Base-by-base conservation (phyloP, 2,329 filamentous ascomycete species). In the Teratosphaeria viscida region DNA sequence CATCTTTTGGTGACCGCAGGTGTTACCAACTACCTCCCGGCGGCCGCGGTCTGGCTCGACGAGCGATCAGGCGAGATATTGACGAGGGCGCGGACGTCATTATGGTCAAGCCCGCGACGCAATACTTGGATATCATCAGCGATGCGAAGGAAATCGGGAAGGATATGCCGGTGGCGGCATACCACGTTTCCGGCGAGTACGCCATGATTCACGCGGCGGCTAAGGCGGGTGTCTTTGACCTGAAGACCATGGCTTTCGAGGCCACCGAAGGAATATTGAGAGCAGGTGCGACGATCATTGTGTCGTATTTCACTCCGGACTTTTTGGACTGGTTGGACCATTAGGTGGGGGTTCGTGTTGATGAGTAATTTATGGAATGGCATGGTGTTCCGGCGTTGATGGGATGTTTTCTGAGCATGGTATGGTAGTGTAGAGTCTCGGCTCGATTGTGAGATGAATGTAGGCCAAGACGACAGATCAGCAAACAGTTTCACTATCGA, bases 181-280 rank as follows among this genome's bases (percentile, higher is more conserved):
- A 99, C 74, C 94, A 99, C 74, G 94, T 99, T 61, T 94, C 89
- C 69, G 94, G 94, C 66, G 94, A 99, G 78, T 99, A 87, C 72
- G 92, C 94, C 64, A 97, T 97, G 94, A 94, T 99, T 57, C 90
- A 96, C 71, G 94, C 94, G 0, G 94, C 84, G 23, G 94, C 94
- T 55, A 95, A 96, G 74, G 92, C 94, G 1, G 94, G 94, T 4
- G 94, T 99, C 2, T 99, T 97, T 71, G 92, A 96, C 72, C 78
- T 97, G 71, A 94, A 92, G 78, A 80, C 86, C 3, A 96, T 96
- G 89, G 94, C 90, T 0, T 92, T 96, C 67, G 94, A 99, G 78
- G 88, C 89, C 61, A 95, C 90, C 0, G 90, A 97, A 75, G 90
- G 92, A 27, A 97, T 99, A 63, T 77, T 99, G 61, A 83, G 94